Base-by-base conservation (phyloP, 306 rosid species). In the Cicer pinnatifidum region DNA sequence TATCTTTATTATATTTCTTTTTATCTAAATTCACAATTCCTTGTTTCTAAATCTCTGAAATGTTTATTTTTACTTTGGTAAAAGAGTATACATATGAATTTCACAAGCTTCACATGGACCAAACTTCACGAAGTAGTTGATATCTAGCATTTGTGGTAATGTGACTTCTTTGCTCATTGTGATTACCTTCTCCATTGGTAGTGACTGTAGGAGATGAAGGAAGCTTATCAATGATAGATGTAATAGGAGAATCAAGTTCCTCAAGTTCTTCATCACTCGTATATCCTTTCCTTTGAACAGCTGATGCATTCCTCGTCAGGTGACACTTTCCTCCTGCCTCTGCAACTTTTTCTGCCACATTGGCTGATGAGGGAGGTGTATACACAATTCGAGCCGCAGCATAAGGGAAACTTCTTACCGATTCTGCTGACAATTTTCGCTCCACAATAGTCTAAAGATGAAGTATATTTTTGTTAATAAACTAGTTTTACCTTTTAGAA, bases 241-340 rank as follows among this genome's bases (percentile, higher is more conserved):
- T 65, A 40, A 94, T 82, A 67, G 99, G 99, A 69, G 84, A 91
- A 52, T 87, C 89, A 67, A 94, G 87, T 82, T 91, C 96, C 82
- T 91, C 96, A n/a, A 94, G 80, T 56, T 94, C 99, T 61, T 91
- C 97, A 15, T 94, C 99, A 62, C 99, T 94, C 3, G 96, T 94
- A 64, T 94, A 90, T 39, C 97, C 97, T 84, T 86, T 91, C 68
- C 92, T 84, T 73, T 88, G 91, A 66, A 91, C 79, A n/a, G 45
- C 83, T 4, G 89, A 91, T 11, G 69, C 86, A 64, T 81, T 91
- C 77, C 92, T 87, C 9, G 58, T 87, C 83, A 94, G 40, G 54
- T 84, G 89, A 56, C 79, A 82, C 54, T 75, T 90, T 47, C 91
- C 92, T 69, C 89, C 96, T 4, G 82, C 88, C 52, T 89, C 97